Evolutionary conservation across 2,329 filamentous ascomycete species (phyloP), one percentile per base, ranked within the genome.

Genomic region (Aspergillus jensenii): DNA sequence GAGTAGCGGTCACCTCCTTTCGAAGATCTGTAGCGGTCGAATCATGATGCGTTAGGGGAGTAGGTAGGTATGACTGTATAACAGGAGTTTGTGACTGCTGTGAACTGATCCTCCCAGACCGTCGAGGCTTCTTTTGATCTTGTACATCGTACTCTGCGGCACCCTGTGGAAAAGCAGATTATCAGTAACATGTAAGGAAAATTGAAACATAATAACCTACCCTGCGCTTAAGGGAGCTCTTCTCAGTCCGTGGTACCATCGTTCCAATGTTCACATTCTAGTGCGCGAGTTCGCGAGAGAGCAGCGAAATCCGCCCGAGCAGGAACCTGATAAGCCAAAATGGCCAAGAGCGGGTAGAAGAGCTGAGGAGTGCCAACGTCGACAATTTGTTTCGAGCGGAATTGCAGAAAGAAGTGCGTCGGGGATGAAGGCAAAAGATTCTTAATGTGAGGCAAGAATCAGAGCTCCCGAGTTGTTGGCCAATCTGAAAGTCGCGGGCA

Each of bases 151-250:
- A 85, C 66, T 85, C 87, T 52, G 84, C 80, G 43, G 88, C 90
- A 66, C 81, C 83, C 90, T 93, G 75, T 64, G 71, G 59, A 53
- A 66, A 64, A 67, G 56, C 71, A 65, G 55, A 62, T 63, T 61
- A 53, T 60, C 12, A 66, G 52, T 37, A 60, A 61, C 59, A 51
- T 33, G 62, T 57, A 61, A 56, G 51, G 61, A 58, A 55, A 59
- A 64, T 56, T 40, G 39, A 58, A 21, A 33, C 12, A 23, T 7
- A 25, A 17, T 4, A 46, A 31, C 50, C 72, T 81, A 95, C 91
- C 75, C 81, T 85, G 72, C 91, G 87, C 82, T 96, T 96, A 79
- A 95, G 86, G 78, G 90, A 89, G 80, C 88, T 92, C 80, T 90
- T 90, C 77, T 95, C 89, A 65, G 63, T 76, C 74, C 68, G 81